Conservation (phyloP, 768 basidiomycete species). For the Serendipita vermifera region DNA sequence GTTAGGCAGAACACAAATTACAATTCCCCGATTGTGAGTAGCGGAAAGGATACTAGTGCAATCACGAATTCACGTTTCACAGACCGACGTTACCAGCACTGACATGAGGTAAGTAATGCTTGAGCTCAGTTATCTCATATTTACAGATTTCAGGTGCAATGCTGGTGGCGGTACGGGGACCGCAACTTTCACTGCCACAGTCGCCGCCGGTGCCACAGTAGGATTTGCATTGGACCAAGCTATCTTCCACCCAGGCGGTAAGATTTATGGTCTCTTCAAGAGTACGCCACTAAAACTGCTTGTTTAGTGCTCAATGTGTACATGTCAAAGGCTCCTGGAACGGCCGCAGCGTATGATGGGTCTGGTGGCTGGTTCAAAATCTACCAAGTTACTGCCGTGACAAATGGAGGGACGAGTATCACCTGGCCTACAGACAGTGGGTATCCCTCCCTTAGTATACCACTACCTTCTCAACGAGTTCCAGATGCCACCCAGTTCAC, state of each 20-base stretch:
- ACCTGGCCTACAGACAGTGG: slow-evolving; percentile 13
- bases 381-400: slow-evolving; percentile 11
- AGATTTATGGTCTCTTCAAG: background rate
- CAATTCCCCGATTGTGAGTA: background rate
- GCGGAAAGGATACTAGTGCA: too few relatives aligned
- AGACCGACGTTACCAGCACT: background rate
- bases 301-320: slow-evolving; percentile 14
- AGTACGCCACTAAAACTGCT: background rate
- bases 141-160: background rate
- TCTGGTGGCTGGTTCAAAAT: slow-evolving; percentile 19
- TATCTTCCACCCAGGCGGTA: slow-evolving; percentile 15
- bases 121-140: background rate
- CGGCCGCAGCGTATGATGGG: slow-evolving; percentile 14
- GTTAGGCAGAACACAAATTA: background rate
- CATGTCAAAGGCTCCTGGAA: slow-evolving; percentile 13
- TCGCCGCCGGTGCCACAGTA: slow-evolving; percentile 20
- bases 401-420: background rate
- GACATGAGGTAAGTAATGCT: background rate
- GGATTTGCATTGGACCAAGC: slow-evolving; percentile 19
- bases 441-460: background rate
- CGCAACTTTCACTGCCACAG: background rate
- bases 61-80: too few relatives aligned
- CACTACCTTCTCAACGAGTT: background rate
- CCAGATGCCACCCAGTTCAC: slow-evolving; percentile 6
- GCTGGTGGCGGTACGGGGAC: background rate